Conservation (phyloP, 495 filamentous ascomycete genomes). For the Penicillium coprophilum region DNA sequence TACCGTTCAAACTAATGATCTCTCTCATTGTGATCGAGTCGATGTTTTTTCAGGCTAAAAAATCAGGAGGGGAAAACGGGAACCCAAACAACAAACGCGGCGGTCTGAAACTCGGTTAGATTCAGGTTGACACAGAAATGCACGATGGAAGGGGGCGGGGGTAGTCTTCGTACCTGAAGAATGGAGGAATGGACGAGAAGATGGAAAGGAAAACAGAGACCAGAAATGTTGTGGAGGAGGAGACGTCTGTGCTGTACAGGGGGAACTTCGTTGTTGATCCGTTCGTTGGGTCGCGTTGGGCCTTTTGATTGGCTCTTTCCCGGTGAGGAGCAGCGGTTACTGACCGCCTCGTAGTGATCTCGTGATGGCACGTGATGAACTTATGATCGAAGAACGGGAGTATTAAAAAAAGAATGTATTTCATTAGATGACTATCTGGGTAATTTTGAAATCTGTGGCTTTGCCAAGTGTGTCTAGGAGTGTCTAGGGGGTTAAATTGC, state of each 20-base stretch:
- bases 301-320: slow-evolving; percentile 34
- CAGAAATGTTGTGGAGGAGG: slow-evolving; percentile 36
- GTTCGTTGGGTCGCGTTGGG: slow-evolving; percentile 43
- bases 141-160: slow-evolving; percentile 25
- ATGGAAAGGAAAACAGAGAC: slow-evolving; percentile 24
- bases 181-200: slow-evolving; percentile 30
- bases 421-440: background rate
- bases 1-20: slow-evolving; percentile 99
- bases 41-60: slow-evolving; percentile 37
- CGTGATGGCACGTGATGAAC: slow-evolving; percentile 17
- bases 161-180: slow-evolving; percentile 23
- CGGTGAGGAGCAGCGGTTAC: slow-evolving; percentile 17
- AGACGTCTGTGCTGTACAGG: slow-evolving; percentile 34
- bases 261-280: slow-evolving; percentile 42
- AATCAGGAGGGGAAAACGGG: slow-evolving; percentile 30
- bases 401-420: background rate
- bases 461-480: background rate
- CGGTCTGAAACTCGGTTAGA: slow-evolving; percentile 21
- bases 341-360: slow-evolving; percentile 25
- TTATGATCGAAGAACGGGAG: background rate
- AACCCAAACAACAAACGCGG: slow-evolving; percentile 38
- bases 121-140: slow-evolving; percentile 1
- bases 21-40: slow-evolving; percentile 78
- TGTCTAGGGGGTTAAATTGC: background rate
- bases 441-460: background rate